phyloP scores from a whole-genome alignment of 495 filamentous ascomycete genomes.

The Clohesyomyces aquaticus region DNA sequence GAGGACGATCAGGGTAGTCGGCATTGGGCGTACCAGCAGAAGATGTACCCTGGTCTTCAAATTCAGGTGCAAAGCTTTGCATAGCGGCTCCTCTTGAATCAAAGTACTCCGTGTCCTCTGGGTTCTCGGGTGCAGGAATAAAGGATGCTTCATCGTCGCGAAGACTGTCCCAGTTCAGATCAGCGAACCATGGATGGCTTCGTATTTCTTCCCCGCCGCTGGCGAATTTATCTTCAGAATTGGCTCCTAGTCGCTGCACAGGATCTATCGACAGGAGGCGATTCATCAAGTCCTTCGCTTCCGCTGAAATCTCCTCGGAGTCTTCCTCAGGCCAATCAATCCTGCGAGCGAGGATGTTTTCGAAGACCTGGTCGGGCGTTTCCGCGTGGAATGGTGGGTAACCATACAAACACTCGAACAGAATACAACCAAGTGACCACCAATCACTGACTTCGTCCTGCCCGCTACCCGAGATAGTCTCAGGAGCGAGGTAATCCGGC shows the following conservation, averaged over 20 bases:
- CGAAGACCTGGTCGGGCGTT: conserved; percentile 92
- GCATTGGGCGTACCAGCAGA: conserved; percentile 61
- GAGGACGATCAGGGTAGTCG: conserved; percentile 82
- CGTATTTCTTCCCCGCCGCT: conserved; percentile 90
- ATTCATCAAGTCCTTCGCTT: conserved; percentile 93
- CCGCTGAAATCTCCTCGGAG: conserved; percentile 62
- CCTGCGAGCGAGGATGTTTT: conserved; percentile 86
- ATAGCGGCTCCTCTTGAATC: conserved; percentile 88
- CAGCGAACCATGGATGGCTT: conserved; percentile 84
- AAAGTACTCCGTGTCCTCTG: conserved; percentile 98
- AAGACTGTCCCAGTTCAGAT: conserved; percentile 85
- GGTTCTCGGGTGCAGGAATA: conserved; percentile 88
- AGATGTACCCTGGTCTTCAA: conserved; percentile 86
- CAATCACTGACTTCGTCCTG: conserved; percentile 99
- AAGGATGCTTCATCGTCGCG: conserved; percentile 93
- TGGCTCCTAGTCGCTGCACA: conserved; percentile 77
- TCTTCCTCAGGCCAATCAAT: conserved; percentile 87
- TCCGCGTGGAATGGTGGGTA: conserved; percentile 90
- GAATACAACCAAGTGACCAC: conserved; percentile 97
- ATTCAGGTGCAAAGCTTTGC: conserved; percentile 86
- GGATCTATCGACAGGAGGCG: conserved; percentile 83
- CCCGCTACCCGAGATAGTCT: conserved; percentile 91
- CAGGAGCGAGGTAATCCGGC: conserved; percentile 94
- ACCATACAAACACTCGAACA: conserved; percentile 95
- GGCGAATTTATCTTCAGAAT: conserved; percentile 74